Conservation (phyloP, 345 rosid genomes). For the Moringa oleifera region DNA sequence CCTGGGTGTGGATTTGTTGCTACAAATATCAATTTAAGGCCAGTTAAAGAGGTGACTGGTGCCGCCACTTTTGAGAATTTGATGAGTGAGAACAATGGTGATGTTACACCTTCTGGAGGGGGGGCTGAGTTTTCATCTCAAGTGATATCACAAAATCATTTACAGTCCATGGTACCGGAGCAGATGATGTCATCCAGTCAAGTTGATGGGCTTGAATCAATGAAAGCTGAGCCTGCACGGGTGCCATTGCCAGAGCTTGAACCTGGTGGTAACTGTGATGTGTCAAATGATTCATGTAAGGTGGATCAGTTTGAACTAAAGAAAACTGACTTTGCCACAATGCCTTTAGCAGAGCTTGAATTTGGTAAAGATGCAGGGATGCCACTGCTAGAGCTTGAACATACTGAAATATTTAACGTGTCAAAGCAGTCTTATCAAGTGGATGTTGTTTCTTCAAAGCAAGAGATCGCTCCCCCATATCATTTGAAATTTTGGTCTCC, state of each 20-base stretch:
- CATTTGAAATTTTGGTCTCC: neutral
- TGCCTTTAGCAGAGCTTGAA: neutral
- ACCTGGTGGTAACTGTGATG: neutral
- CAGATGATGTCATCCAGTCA: constrained; percentile 5
- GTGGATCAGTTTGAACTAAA: neutral
- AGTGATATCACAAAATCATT: neutral
- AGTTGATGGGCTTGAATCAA: constrained; percentile 7
- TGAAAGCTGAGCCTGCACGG: constrained; percentile 3
- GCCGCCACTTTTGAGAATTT: constrained; percentile 4
- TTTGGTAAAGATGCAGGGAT: neutral
- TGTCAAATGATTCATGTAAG: neutral
- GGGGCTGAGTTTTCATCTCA: constrained; percentile 8
- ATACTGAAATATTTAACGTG: constrained; percentile 5
- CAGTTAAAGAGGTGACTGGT: constrained; percentile 7
- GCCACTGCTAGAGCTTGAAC: neutral
- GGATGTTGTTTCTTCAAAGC: constrained; percentile 14
- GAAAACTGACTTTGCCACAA: neutral
- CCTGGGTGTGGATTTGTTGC: constrained; percentile 38
- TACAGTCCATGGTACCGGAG: constrained; percentile 13
- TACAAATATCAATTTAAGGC: constrained; percentile 5
- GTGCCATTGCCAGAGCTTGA: constrained; percentile 10
- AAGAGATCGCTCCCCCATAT: constrained; percentile 1
- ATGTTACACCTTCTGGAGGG: constrained; percentile 2
- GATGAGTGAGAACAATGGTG: neutral
- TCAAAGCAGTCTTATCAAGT: constrained; percentile 6